These are phyloP conservation scores for Aspergillus saccharolyticus DNA, from an alignment of 495 filamentous ascomycete species.

Conservation along the genomic window DNA sequence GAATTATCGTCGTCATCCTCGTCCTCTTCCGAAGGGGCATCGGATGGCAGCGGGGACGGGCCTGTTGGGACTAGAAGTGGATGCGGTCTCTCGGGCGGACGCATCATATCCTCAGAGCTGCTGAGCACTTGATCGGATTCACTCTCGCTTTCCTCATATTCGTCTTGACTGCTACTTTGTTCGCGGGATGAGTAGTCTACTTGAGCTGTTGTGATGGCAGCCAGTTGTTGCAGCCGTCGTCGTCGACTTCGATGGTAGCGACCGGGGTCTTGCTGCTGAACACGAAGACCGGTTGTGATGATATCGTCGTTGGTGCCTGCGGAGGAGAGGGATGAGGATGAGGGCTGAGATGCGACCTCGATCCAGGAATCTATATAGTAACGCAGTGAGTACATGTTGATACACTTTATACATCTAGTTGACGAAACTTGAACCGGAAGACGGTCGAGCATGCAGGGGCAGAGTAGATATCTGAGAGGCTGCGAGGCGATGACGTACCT, in stretches of 20 bases:
- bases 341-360: constrained; percentile 88
- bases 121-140: constrained; percentile 78
- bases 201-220: constrained; percentile 42
- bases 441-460: constrained; percentile 17
- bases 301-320: constrained; percentile 71
- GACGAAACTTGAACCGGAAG: constrained; percentile 5
- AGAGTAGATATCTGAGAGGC: constrained; percentile 18
- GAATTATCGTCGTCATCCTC: constrained; percentile 59
- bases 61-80: constrained; percentile 21
- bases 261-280: constrained; percentile 49
- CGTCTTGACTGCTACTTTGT: constrained; percentile 74
- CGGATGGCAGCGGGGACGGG: constrained; percentile 30
- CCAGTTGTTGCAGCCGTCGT: constrained; percentile 47
- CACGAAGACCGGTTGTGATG: constrained; percentile 75
- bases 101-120: constrained; percentile 71
- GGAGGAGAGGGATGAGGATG: constrained; percentile 85
- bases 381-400: constrained; percentile 49
- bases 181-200: constrained; percentile 44
- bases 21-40: constrained; percentile 53
- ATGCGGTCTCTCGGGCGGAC: constrained; percentile 17
- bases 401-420: constrained; percentile 8
- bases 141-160: constrained; percentile 83
- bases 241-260: constrained; percentile 46
- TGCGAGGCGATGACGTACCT: constrained; percentile 31
- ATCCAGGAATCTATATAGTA: constrained; percentile 87